Conservation (phyloP, 768 basidiomycete species). For the Chalciporus piperatus region DNA sequence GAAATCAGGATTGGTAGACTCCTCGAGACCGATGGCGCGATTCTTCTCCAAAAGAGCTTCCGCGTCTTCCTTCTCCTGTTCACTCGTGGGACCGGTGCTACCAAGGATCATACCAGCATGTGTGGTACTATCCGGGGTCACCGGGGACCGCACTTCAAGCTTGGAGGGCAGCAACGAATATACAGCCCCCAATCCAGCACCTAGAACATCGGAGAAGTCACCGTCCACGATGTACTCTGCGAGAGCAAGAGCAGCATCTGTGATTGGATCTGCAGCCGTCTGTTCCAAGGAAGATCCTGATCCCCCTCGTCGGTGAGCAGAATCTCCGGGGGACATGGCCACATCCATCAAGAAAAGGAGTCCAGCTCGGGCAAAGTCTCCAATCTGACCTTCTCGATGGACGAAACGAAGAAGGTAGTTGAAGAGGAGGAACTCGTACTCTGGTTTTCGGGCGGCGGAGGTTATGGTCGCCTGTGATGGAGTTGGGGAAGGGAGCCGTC, state of each 20-base stretch:
- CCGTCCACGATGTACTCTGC: slow-evolving; percentile 94
- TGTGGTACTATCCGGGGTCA: slow-evolving; percentile 36
- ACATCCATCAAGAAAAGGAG: slow-evolving; percentile 94
- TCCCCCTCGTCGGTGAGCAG: slow-evolving; percentile 41
- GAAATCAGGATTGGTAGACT: slow-evolving; percentile 73
- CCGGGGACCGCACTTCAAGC: slow-evolving; percentile 60
- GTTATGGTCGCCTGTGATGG: slow-evolving; percentile 59
- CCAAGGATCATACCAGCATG: slow-evolving; percentile 72
- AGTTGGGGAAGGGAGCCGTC: slow-evolving; percentile 51
- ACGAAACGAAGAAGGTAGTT: slow-evolving; percentile 94
- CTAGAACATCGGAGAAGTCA: slow-evolving; percentile 98
- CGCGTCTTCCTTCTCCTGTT: slow-evolving; percentile 57
- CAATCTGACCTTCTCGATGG: slow-evolving; percentile 90
- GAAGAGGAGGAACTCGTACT: slow-evolving; percentile 95
- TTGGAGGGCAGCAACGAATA: slow-evolving; percentile 91
- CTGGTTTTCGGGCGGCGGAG: slow-evolving; percentile 62
- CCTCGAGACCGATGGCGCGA: slow-evolving; percentile 67
- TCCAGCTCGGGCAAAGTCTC: slow-evolving; percentile 90
- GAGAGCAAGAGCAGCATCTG: slow-evolving; percentile 81
- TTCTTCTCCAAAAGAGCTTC: slow-evolving; percentile 49
- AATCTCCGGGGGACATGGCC: slow-evolving; percentile 80
- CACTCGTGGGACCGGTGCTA: slow-evolving; percentile 49
- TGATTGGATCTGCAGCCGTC: slow-evolving; percentile 57
- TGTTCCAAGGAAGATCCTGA: slow-evolving; percentile 19
- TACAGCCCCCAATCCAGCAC: slow-evolving; percentile 88